phyloP scores from a whole-genome alignment of 1,284 basidiomycete species.

The Ceratobasidium sp. region DNA sequence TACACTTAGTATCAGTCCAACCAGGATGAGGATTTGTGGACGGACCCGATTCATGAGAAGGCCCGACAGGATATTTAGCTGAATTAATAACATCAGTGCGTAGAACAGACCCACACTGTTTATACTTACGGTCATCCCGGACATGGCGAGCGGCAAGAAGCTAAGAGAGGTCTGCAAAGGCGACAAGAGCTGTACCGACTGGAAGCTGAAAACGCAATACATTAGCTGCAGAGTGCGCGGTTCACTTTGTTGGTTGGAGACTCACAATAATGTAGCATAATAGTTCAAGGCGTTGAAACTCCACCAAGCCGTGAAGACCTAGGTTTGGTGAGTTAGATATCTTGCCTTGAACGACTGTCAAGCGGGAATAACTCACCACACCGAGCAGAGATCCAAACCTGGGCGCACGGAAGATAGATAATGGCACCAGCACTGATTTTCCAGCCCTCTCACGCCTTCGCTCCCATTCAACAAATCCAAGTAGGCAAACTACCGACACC shows the following conservation, averaged over 20 bases:
- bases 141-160: constrained; percentile 44
- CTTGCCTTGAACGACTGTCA: not conserved
- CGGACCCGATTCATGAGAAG: constrained; percentile 30
- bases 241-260: not conserved
- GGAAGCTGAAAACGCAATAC: constrained; percentile 7
- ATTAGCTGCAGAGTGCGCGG: not conserved
- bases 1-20: constrained; percentile 29
- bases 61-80: constrained; percentile 37
- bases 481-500: constrained; percentile 40
- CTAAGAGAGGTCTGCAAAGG: constrained; percentile 47
- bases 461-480: constrained; percentile 48
- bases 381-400: constrained; percentile 45
- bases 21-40: constrained; percentile 36
- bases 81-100: not conserved
- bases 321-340: not conserved
- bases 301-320: constrained; percentile 45
- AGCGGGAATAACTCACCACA: constrained; percentile 14
- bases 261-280: constrained; percentile 47
- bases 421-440: constrained; percentile 45
- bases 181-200: constrained; percentile 47
- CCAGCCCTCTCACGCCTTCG: constrained; percentile 40
- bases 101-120: not conserved
- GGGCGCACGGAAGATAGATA: constrained; percentile 46
- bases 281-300: constrained; percentile 48
- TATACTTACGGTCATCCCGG: constrained; percentile 40